phyloP scores from a whole-genome alignment of 306 rosid species.

The Casuarina cunninghamiana region DNA sequence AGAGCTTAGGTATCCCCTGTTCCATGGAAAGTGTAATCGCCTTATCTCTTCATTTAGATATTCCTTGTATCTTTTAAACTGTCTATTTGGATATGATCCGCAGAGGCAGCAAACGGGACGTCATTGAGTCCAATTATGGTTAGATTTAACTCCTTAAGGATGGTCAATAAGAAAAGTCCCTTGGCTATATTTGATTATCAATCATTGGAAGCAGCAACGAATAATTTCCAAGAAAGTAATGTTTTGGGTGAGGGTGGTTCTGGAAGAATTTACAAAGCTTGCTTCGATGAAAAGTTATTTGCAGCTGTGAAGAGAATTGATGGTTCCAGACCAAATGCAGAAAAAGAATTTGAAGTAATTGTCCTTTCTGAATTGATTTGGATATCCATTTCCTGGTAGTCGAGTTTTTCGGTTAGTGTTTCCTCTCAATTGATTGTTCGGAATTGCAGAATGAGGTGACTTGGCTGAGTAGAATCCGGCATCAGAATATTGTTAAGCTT shows the following conservation, averaged over 20 bases:
- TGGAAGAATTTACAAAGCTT: constrained; percentile 60
- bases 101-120: constrained; percentile 58
- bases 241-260: constrained; percentile 60
- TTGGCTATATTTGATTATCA: constrained; percentile 68
- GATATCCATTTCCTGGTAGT: constrained; percentile 14
- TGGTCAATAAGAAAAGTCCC: constrained; percentile 62
- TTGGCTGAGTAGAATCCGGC: constrained; percentile 77
- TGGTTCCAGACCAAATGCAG: constrained; percentile 41
- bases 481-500: constrained; percentile 79
- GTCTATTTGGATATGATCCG: constrained; percentile 18
- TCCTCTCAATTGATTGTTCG: constrained; percentile 25
- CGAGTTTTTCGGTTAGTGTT: constrained; percentile 20
- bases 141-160: constrained; percentile 53
- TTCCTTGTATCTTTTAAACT: constrained; percentile 19
- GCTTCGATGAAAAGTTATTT: constrained; percentile 59
- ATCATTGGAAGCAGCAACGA: constrained; percentile 72
- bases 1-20: constrained; percentile 50
- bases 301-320: constrained; percentile 77
- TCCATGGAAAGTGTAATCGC: constrained; percentile 2
- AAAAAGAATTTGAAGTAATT: constrained; percentile 73
- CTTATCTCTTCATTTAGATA: constrained; percentile 7
- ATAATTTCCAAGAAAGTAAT: constrained; percentile 61
- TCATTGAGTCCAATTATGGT: constrained; percentile 44
- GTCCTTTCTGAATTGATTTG: constrained; percentile 17
- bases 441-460: constrained; percentile 81